phyloP scores from a whole-genome alignment of 1,139 yeast genomes.

The Sugiyamaella paludigena region DNA sequence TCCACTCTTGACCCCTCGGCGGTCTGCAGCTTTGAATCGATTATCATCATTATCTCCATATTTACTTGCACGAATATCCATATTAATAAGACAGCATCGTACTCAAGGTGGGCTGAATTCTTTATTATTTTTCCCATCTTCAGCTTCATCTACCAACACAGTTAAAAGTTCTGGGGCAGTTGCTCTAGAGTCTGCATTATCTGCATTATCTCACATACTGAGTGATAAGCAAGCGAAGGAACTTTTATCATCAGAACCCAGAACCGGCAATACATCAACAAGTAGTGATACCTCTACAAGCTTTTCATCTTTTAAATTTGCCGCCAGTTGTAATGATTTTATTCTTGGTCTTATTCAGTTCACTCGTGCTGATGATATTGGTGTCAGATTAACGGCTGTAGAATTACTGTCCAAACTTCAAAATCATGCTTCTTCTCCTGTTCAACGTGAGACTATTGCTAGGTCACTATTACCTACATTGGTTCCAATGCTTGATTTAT shows the following conservation, averaged over 20 bases:
- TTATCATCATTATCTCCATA: conserved; percentile 18
- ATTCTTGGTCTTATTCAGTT: conserved; percentile 29
- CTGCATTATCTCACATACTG: conserved; percentile 33
- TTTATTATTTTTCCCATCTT: no score
- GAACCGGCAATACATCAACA: no score
- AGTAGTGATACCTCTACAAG: background rate
- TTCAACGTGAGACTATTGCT: conserved; percentile 28
- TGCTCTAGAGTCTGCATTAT: conserved; percentile 29
- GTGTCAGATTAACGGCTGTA: conserved; percentile 35
- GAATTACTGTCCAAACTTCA: conserved; percentile 35
- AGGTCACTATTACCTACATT: conserved; percentile 36
- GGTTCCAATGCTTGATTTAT: conserved; percentile 33
- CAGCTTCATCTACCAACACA: background rate
- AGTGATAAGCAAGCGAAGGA: conserved; percentile 21
- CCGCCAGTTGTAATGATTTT: conserved; percentile 22
- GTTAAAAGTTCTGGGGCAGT: conserved; percentile 4
- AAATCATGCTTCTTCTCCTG: conserved; percentile 23
- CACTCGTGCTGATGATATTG: conserved; percentile 28
- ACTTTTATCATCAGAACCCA: background rate
- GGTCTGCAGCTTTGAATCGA: conserved; percentile 17
- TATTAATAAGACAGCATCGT: conserved; percentile 17
- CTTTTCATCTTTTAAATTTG: conserved; percentile 5
- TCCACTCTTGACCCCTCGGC: conserved; percentile 28
- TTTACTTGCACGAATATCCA: conserved; percentile 22
- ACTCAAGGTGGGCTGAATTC: conserved; percentile 1